A percentile compares a stretch with the other conserved stretches of the same genome.
These are phyloP conservation scores for Hygrocybe punicea DNA, from an alignment of 768 basidiomycete genomes.

Conservation along the genomic window DNA sequence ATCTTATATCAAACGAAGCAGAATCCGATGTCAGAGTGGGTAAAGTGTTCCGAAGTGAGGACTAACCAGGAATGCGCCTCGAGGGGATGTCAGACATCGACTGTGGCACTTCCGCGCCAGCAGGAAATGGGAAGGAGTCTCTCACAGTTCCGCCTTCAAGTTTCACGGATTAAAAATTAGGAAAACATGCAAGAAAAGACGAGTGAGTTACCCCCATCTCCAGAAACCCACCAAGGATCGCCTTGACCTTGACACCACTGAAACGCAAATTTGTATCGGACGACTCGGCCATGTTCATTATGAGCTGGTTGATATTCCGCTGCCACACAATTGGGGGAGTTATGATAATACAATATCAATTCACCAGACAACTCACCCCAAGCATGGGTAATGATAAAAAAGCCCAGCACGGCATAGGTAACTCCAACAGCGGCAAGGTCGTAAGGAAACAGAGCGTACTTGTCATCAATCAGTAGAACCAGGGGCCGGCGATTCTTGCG, in stretches of 20 bases:
- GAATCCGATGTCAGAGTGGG: neutral
- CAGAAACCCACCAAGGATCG: constrained; percentile 45
- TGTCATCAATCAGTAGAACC: constrained; percentile 70
- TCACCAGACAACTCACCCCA: constrained; percentile 52
- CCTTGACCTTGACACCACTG: constrained; percentile 79
- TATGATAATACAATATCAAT: constrained; percentile 6
- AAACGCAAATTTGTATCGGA: constrained; percentile 80
- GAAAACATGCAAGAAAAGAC: neutral
- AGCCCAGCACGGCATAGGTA: constrained; percentile 55
- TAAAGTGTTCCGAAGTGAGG: neutral
- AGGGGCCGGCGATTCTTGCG: constrained; percentile 55
- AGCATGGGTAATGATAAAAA: constrained; percentile 66
- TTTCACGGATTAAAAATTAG: too few species aligned
- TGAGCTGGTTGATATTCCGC: constrained; percentile 60
- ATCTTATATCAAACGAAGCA: neutral
- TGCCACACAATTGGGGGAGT: constrained; percentile 20
- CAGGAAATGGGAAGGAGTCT: too few species aligned
- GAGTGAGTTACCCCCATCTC: neutral
- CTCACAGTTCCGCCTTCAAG: neutral
- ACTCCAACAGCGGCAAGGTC: constrained; percentile 51
- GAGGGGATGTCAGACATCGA: neutral
- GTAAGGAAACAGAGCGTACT: constrained; percentile 70
- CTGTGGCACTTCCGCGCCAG: neutral
- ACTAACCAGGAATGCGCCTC: constrained; percentile 2
- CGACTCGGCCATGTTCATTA: constrained; percentile 50